Evolutionary conservation across 768 basidiomycete species (phyloP), one percentile per base, ranked within the genome.

Genomic region (Lactarius pseudohatsudake): DNA sequence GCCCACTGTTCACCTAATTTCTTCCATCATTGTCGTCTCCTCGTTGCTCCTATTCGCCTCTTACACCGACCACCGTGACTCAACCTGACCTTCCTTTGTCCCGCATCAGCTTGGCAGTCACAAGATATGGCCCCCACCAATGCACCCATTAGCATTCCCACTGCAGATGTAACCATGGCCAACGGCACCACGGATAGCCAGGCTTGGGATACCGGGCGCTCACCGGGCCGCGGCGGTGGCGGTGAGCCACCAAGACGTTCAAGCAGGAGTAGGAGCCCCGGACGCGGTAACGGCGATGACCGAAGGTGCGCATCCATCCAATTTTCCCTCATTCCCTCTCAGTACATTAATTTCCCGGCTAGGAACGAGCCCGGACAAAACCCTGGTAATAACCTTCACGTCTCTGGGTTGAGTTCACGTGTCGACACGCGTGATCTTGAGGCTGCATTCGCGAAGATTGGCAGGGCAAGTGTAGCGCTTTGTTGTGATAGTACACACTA

Each of bases 351-450:
- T 70, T 13, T 13, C 41, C 28, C 8, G 15, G 9, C 16, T 34
- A 59, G 72, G 45, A 75, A 73, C 1, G 77, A 77, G 30, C 81
- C 79, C 54, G 75, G 74, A 47, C 75, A 72, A 69, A 89, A 87
- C 80, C 81, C 83, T 3, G 86, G 86, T 30, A 88, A 86, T 79
- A 88, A 88, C 77, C 76, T 88, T 34, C 86, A 88, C 75, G 84
- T 88, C 68, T 85, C 84, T 54, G 81, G 85, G 34, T 76, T 88
- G 63, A 81, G 86, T 65, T 79, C 79, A 75, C 82, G 81, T 62
- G 82, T 87, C 64, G 94, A 94, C 73, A 91, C 90, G 41, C 87
- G 90, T 62, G 90, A 93, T 72, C 89, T 99, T 63, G 94, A 97
- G 77, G 85, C 87, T 16, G 86, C 87, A 9, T 99, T 99, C 75